Evolutionary conservation across 305 asterid species (phyloP), one percentile per base, ranked within the genome.

Genomic region (Fraxinus platypoda): DNA sequence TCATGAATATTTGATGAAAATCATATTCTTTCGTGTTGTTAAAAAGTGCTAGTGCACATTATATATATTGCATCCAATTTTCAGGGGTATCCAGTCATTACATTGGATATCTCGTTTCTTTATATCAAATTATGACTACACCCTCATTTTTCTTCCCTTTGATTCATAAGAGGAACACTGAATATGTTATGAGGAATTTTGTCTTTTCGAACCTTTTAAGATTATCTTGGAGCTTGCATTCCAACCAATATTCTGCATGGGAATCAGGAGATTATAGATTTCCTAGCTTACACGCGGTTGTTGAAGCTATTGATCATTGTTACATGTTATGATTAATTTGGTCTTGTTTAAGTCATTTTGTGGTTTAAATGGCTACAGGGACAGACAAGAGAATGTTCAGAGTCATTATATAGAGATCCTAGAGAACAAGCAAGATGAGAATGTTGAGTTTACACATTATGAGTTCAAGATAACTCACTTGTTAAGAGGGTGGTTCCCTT

Each of bases 401-500:
- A 77, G 64, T 77, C 26, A 59, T 41, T 30, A 71, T 64, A 82
- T 73, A 43, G 88, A 84, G 87, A 85, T 74, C 57, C 6, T 52
- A 79, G 91, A 82, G 79, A 85, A 84, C 62, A 82, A 80, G 33
- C 86, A 87, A 79, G 89, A 73, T 64, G 71, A 79, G n/a, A 79
- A 77, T n/a, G 64, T 38, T 43, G 88, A 81, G 28, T 75, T 31
- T 9, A 81, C 87, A 26, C 66, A 35, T 37, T 87, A 86, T 26
- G 83, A 88, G 33, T 79, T 80, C 87, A 87, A 83, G 81, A 66
- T 88, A 78, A 79, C 84, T 75, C 84, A 82, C 81, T 26, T 89
- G 77, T 78, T 92, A 35, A 88, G 85, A 84, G 86, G 91, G 66
- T 88, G 91, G 91, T 87, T 90, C 84, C 87, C 93, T 12, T 89